A percentile compares a stretch with the other conserved stretches of the same genome.
Evolutionary conservation across 1,284 basidiomycete species (phyloP).

Genomic region (Ganoderma boninense): DNA sequence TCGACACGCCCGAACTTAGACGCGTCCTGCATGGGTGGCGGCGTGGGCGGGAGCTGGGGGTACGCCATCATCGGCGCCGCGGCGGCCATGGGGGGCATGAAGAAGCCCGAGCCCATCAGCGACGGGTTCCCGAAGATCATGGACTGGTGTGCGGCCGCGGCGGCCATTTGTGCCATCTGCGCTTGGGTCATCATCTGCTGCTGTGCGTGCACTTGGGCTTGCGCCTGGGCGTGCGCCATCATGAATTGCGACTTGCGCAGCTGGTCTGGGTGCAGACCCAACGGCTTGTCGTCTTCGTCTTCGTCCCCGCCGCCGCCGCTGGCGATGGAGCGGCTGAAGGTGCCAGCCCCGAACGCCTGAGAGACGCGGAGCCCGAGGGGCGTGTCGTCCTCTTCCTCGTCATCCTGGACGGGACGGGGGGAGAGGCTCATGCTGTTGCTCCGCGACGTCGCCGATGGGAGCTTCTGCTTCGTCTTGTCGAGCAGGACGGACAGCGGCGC

Average conservation of each 20-base stretch:
- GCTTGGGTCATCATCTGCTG: constrained; percentile 78
- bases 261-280: constrained; percentile 81
- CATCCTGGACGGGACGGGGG: constrained; percentile 36
- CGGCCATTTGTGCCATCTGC: constrained; percentile 70
- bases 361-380: constrained; percentile 74
- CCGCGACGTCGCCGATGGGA: constrained; percentile 49
- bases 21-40: constrained; percentile 68
- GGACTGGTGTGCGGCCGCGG: constrained; percentile 51
- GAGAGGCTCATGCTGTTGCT: constrained; percentile 48
- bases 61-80: constrained; percentile 60
- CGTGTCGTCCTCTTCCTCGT: constrained; percentile 67
- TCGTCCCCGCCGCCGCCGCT: constrained; percentile 27
- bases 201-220: constrained; percentile 58
- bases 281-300: constrained; percentile 57
- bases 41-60: constrained; percentile 53
- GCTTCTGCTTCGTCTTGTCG: constrained; percentile 56
- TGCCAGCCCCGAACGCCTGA: constrained; percentile 20
- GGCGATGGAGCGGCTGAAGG: constrained; percentile 25
- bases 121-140: constrained; percentile 74
- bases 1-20: constrained; percentile 76
- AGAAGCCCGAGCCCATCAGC: constrained; percentile 73
- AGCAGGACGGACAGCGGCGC: constrained; percentile 71
- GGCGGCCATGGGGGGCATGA: constrained; percentile 60
- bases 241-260: constrained; percentile 78
- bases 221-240: constrained; percentile 63